Evolutionary conservation across 2,329 filamentous ascomycete genomes (phyloP).

Genomic region (Colletotrichum tofieldiae): DNA sequence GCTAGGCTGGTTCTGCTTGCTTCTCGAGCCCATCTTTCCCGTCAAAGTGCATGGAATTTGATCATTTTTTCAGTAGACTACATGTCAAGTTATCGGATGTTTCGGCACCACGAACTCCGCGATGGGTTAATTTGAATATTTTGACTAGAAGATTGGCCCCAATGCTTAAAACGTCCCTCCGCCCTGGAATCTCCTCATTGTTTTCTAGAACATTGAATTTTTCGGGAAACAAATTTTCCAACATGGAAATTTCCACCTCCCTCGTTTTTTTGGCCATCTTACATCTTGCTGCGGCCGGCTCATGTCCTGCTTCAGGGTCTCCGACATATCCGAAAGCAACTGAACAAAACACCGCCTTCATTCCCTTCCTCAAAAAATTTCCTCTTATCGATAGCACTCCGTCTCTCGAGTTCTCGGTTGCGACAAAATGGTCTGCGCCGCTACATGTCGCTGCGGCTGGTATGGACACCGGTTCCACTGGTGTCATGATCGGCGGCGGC

Average conservation of each 20-base stretch:
- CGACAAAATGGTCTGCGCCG: conserved; percentile 4
- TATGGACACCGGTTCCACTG: conserved; percentile 27
- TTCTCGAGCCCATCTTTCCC: background rate
- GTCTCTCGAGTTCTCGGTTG: background rate
- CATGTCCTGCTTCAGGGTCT: background rate
- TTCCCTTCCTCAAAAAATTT: conserved; percentile 25
- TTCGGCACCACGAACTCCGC: too few species aligned
- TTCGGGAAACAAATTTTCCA: background rate
- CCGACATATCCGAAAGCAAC: conserved; percentile 10
- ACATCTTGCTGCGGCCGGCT: background rate
- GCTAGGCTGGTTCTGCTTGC: background rate
- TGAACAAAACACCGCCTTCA: conserved; percentile 8
- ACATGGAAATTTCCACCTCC: background rate
- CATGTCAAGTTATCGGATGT: too few species aligned
- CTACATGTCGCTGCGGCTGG: conserved; percentile 8
- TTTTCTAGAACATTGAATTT: background rate
- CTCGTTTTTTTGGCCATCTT: background rate
- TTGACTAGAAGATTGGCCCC: too few species aligned
- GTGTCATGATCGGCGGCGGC: conserved; percentile 19
- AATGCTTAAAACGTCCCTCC: too few species aligned
- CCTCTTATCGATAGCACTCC: background rate
- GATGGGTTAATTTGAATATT: too few species aligned
- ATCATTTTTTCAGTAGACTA: too few species aligned
- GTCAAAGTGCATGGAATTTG: too few species aligned
- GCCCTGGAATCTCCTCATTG: background rate